Conservation (phyloP, 371 early-diverging fungal genomes). For the Apophysomyces ossiformis region DNA sequence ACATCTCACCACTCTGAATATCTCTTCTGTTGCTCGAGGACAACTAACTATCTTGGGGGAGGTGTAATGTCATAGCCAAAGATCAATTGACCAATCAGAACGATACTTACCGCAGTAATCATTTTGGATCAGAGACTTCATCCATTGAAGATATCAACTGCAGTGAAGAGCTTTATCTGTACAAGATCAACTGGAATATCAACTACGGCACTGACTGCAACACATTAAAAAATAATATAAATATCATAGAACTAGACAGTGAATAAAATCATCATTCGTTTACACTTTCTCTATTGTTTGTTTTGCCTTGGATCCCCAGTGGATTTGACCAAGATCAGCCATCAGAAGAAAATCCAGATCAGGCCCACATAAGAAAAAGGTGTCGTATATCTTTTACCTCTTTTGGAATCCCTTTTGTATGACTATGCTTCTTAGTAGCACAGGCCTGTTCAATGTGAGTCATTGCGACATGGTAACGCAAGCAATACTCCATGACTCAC, state of each 20-base stretch:
- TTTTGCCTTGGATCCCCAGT: too few species aligned
- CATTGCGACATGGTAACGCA: too few species aligned
- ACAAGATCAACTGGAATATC: neutral
- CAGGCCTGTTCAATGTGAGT: too few species aligned
- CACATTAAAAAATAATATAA: neutral
- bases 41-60: neutral
- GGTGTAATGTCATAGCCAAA: neutral
- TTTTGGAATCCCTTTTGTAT: too few species aligned
- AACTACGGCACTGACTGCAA: neutral
- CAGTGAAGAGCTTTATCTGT: neutral
- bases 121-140: neutral
- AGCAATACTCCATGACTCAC: too few species aligned
- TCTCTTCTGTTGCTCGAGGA: neutral
- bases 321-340: too few species aligned
- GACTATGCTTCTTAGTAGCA: too few species aligned
- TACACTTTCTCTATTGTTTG: too few species aligned
- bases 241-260: neutral
- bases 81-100: neutral
- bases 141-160: neutral
- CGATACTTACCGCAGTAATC: neutral
- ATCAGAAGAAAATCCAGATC: too few species aligned
- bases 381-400: too few species aligned
- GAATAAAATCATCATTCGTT: too few species aligned
- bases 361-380: too few species aligned
- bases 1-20: neutral